These are phyloP conservation scores for Hydrangea macrophylla DNA, from an alignment of 148 eudicot species.

Conservation along the genomic window DNA sequence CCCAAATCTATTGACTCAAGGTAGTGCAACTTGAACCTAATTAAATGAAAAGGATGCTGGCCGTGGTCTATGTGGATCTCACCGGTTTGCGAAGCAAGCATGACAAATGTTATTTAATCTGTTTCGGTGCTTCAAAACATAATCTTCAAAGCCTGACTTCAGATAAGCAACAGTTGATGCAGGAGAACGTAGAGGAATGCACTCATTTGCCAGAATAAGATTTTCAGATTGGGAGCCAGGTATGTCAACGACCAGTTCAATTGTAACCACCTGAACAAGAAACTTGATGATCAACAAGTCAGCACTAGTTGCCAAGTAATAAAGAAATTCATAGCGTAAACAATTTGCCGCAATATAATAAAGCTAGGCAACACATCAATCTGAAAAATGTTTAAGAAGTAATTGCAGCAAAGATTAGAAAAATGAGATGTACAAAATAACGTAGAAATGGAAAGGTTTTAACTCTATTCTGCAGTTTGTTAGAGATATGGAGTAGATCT, in stretches of 20 bases:
- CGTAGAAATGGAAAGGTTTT: too few relatives aligned
- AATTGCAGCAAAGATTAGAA: too few relatives aligned
- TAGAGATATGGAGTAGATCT: too few relatives aligned
- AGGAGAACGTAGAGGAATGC: constrained; percentile 27
- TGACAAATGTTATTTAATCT: constrained; percentile 37
- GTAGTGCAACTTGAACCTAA: neutral
- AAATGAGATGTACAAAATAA: too few relatives aligned
- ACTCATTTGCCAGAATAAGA: constrained; percentile 34
- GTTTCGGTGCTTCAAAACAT: constrained; percentile 65
- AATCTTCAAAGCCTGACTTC: constrained; percentile 62
- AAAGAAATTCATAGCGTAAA: neutral
- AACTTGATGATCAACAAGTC: constrained; percentile 18
- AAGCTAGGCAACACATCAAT: neutral
- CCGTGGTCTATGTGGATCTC: constrained; percentile 19
- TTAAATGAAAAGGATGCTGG: neutral
- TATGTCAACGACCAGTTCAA: constrained; percentile 57
- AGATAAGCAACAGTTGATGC: constrained; percentile 45
- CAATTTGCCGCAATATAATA: neutral
- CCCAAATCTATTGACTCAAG: neutral
- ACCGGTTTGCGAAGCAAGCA: constrained; percentile 63
- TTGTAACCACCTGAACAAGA: constrained; percentile 56
- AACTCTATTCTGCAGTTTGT: too few relatives aligned
- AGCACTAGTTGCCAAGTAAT: constrained; percentile 10
- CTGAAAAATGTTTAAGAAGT: too few relatives aligned
- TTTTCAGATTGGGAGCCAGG: constrained; percentile 39